Conservation (phyloP, 1,139 yeast species). For the Tardiomyces blankii region DNA sequence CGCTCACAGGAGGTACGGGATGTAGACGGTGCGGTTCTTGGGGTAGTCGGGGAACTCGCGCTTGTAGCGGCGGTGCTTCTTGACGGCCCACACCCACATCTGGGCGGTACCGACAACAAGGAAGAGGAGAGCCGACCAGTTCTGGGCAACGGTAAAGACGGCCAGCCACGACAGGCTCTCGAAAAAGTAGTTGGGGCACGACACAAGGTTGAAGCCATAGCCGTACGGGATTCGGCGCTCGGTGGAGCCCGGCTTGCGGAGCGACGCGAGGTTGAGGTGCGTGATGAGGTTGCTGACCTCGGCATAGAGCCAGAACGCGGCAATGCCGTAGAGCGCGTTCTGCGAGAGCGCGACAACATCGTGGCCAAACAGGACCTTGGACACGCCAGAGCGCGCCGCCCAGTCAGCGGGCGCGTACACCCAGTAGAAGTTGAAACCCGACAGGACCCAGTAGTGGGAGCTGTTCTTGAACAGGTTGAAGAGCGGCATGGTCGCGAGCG, state of each 20-base stretch:
- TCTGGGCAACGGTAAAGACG: constrained; percentile 60
- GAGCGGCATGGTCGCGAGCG: constrained; percentile 86
- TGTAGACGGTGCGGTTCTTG: constrained; percentile 50
- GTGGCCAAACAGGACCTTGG: constrained; percentile 20
- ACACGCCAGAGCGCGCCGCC: constrained; percentile 11
- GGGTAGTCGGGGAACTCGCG: constrained; percentile 73
- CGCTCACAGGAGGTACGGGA: constrained; percentile 38
- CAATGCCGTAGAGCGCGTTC: constrained; percentile 12
- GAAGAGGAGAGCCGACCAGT: constrained; percentile 67
- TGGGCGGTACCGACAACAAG: constrained; percentile 60
- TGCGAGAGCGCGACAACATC: constrained; percentile 14
- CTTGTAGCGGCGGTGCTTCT: constrained; percentile 56
- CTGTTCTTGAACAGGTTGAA: constrained; percentile 81
- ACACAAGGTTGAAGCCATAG: constrained; percentile 34
- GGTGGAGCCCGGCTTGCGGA: constrained; percentile 39
- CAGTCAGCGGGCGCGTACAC: constrained; percentile 50
- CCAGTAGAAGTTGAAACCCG: constrained; percentile 65
- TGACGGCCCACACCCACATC: constrained; percentile 71
- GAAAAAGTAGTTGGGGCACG: constrained; percentile 79
- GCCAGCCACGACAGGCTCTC: constrained; percentile 69
- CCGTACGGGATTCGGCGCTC: constrained; percentile 44
- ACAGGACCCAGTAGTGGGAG: constrained; percentile 80
- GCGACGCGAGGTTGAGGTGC: constrained; percentile 48
- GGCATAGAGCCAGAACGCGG: constrained; percentile 44
- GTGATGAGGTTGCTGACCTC: constrained; percentile 65